Evolutionary conservation across 176 grass and related monocot genomes (phyloP).

Genomic region (Paspalum notatum): DNA sequence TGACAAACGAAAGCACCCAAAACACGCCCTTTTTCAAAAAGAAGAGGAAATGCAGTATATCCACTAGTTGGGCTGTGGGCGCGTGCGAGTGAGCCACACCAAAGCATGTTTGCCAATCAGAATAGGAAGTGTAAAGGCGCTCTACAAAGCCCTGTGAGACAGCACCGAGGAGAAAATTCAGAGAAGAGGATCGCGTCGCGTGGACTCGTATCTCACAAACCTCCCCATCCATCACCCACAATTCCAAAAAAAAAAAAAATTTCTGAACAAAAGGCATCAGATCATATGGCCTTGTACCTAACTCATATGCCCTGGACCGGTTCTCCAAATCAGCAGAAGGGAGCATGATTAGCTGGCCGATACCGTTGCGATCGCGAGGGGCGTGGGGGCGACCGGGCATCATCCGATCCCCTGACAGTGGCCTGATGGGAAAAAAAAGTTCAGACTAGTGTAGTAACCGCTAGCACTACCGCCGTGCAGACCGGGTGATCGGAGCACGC

Average conservation of each 20-base stretch:
- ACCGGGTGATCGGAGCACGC: constrained; percentile 24
- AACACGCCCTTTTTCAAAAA: constrained; percentile 39
- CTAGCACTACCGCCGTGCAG: not conserved
- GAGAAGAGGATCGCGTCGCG: not conserved
- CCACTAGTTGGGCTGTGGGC: constrained; percentile 31
- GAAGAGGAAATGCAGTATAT: constrained; percentile 30
- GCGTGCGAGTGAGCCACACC: constrained; percentile 44
- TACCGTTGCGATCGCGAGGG: not conserved
- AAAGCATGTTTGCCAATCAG: constrained; percentile 44
- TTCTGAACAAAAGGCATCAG: not conserved
- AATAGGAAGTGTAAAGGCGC: constrained; percentile 12
- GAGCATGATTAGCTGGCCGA: constrained; percentile 2
- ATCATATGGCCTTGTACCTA: constrained; percentile 28
- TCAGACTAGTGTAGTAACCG: not conserved
- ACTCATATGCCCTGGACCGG: constrained; percentile 10
- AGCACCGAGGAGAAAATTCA: constrained; percentile 23
- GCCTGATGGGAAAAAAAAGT: not conserved
- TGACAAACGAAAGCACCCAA: constrained; percentile 14
- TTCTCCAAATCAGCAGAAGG: not conserved
- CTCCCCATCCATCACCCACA: not conserved
- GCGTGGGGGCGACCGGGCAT: too few species aligned
- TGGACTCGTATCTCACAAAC: constrained; percentile 11
- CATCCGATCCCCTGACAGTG: too few species aligned
- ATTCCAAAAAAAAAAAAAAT: constrained; percentile 29
- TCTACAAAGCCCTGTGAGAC: not conserved